A percentile compares a stretch with the other conserved stretches of the same genome.
Conservation (phyloP, 1,284 basidiomycete genomes). For the Takashimella tepidaria region DNA sequence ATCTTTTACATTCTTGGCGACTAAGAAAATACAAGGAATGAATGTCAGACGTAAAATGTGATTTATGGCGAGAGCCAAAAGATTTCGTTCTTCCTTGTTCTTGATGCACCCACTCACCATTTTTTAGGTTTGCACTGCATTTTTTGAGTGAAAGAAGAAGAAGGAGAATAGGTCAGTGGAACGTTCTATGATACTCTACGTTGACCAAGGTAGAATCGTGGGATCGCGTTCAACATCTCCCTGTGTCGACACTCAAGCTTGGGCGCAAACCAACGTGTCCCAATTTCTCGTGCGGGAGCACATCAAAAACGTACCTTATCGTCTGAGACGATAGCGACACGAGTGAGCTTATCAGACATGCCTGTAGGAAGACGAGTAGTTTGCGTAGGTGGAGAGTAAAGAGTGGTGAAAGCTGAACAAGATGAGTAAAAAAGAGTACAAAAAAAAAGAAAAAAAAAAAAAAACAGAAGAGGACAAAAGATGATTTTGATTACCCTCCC, state of each 20-base stretch:
- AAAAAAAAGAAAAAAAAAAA: not conserved
- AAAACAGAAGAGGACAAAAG: not conserved
- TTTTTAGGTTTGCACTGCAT: conserved; percentile 85
- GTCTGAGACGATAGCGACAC: conserved; percentile 88
- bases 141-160: too few relatives aligned
- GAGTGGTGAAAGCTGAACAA: not conserved
- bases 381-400: not conserved
- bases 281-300: not conserved
- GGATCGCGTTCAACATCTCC: too few relatives aligned
- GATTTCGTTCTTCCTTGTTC: too few relatives aligned
- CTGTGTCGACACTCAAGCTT: too few relatives aligned
- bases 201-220: too few relatives aligned
- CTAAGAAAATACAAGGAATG: too few relatives aligned
- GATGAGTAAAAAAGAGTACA: not conserved
- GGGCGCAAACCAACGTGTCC: too few relatives aligned
- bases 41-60: conserved; percentile 1
- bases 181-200: too few relatives aligned
- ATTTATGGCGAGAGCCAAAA: not conserved
- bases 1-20: conserved; percentile 55
- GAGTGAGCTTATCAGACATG: conserved; percentile 76
- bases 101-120: conserved; percentile 29
- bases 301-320: conserved; percentile 62
- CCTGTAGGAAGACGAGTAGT: not conserved
- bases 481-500: too few relatives aligned
- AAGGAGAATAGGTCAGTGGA: too few relatives aligned